These are phyloP conservation scores for Corymbia maculata DNA, from an alignment of 345 rosid species.

Conservation along the genomic window DNA sequence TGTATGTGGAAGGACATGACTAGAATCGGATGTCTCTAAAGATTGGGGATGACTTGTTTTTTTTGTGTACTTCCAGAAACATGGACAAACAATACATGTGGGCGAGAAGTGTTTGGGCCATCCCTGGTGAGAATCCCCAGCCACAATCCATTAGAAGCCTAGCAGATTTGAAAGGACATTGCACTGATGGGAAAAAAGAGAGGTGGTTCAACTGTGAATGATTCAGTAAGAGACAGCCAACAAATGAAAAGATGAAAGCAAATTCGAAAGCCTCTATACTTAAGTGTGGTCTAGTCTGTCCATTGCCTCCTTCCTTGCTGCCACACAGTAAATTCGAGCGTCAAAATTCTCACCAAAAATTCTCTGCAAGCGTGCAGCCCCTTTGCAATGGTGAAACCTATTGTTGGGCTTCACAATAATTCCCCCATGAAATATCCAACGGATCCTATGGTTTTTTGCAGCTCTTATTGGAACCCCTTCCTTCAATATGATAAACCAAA, in stretches of 20 bases:
- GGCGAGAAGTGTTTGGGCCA: background rate
- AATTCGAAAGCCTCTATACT: too few relatives aligned
- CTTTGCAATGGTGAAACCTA: conserved; percentile 32
- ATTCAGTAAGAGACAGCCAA: background rate
- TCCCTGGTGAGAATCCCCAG: background rate
- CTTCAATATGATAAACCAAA: conserved; percentile 48
- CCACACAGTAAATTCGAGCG: background rate
- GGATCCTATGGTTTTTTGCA: conserved; percentile 58
- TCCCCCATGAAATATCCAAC: conserved; percentile 45
- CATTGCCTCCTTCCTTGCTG: too few relatives aligned
- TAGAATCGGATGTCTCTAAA: background rate
- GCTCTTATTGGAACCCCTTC: conserved; percentile 41
- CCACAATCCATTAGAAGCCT: background rate
- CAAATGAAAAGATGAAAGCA: background rate
- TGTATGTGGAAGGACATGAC: background rate
- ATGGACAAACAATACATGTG: background rate
- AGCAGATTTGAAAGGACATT: background rate
- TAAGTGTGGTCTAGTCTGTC: too few relatives aligned
- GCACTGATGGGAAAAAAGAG: background rate
- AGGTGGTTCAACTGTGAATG: background rate
- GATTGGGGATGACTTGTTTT: background rate
- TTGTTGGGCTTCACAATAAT: conserved; percentile 41
- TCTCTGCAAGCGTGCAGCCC: background rate
- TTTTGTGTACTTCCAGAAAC: background rate
- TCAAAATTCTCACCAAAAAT: background rate